Percentiles rank a stretch among this genome's conserved stretches.
Conservation (phyloP, 2,329 filamentous ascomycete genomes). For the Dothiorella sarmentorum region DNA sequence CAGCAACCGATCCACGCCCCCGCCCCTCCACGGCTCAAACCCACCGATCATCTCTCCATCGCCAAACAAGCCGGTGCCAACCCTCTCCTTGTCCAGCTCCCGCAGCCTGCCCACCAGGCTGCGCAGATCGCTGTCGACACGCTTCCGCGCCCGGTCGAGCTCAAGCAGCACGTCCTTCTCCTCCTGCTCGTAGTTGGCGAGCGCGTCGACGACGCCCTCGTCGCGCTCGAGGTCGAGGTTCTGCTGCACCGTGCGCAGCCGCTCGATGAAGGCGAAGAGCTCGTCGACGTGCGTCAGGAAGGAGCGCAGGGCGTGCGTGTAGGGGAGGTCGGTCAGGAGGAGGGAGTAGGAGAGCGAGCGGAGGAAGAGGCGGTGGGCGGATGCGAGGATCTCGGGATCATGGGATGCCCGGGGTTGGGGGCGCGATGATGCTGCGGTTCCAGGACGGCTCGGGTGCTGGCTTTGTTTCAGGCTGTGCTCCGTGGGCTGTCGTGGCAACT, state of each 20-base stretch:
- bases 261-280: conserved; percentile 71
- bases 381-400: conserved; percentile 80
- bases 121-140: conserved; percentile 66
- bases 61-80: conserved; percentile 29
- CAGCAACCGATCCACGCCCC: conserved; percentile 76
- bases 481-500: not conserved
- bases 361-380: conserved; percentile 76
- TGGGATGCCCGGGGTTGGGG: conserved; percentile 44
- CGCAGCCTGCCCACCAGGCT: conserved; percentile 55
- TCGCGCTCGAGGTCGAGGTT: conserved; percentile 78
- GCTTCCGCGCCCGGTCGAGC: conserved; percentile 60
- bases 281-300: conserved; percentile 75
- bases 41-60: conserved; percentile 21
- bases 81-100: conserved; percentile 56
- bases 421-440: not conserved
- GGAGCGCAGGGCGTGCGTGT: conserved; percentile 62
- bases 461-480: not conserved
- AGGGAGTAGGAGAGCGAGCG: conserved; percentile 63
- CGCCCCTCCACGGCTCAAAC: conserved; percentile 55
- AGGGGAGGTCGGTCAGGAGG: conserved; percentile 61
- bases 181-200: conserved; percentile 58
- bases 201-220: conserved; percentile 66
- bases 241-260: conserved; percentile 72
- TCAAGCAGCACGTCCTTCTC: conserved; percentile 65
- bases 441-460: conserved; percentile 4